These are phyloP conservation scores for Suillus plorans DNA, from an alignment of 768 basidiomycete genomes.

Conservation along the genomic window DNA sequence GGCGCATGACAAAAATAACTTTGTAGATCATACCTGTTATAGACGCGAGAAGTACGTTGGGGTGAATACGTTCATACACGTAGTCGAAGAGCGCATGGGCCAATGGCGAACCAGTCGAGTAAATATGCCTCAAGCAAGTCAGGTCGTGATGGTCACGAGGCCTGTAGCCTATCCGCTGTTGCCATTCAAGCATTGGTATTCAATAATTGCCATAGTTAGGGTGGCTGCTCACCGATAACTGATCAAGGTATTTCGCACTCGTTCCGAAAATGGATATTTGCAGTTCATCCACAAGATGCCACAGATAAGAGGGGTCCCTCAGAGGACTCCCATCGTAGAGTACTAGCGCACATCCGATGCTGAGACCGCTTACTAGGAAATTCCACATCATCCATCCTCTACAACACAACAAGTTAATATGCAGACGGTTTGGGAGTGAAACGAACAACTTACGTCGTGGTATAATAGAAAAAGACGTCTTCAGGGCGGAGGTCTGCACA, in stretches of 20 bases:
- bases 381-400: conserved; percentile 96
- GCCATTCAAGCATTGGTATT: conserved; percentile 14
- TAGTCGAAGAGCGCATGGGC: conserved; percentile 71
- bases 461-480: conserved; percentile 83
- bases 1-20: background rate
- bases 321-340: conserved; percentile 83
- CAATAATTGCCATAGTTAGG: background rate
- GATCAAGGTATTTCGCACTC: conserved; percentile 81
- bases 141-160: conserved; percentile 65
- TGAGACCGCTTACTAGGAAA: conserved; percentile 68
- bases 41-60: conserved; percentile 64
- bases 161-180: conserved; percentile 59
- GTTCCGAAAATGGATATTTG: conserved; percentile 81
- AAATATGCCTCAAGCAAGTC: conserved; percentile 63
- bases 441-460: conserved; percentile 59
- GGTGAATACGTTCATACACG: conserved; percentile 66
- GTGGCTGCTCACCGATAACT: conserved; percentile 55
- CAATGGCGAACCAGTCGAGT: conserved; percentile 80
- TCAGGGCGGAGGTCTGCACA: conserved; percentile 63
- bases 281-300: conserved; percentile 65
- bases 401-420: conserved; percentile 13
- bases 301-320: conserved; percentile 61
- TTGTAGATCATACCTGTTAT: conserved; percentile 57
- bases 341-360: conserved; percentile 67
- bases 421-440: background rate